These are phyloP conservation scores for Xylariales sp. DNA, from an alignment of 2,329 filamentous ascomycete genomes.

Conservation along the genomic window DNA sequence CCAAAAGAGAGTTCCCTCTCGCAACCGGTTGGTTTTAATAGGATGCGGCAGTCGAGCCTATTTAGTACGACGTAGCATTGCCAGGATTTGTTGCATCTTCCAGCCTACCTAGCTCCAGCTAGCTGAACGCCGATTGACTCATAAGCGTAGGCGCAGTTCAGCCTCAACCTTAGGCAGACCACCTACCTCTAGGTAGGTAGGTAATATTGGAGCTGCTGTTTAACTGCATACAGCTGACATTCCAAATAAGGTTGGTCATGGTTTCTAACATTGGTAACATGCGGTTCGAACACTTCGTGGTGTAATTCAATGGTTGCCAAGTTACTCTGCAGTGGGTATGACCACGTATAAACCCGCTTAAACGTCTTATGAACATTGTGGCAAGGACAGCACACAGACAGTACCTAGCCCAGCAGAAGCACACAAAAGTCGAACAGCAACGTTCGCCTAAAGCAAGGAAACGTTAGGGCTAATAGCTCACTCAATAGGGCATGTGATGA, in stretches of 20 bases:
- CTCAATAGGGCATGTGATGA: background rate
- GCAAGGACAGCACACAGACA: too few relatives aligned
- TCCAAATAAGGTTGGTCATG: background rate
- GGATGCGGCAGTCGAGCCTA: background rate
- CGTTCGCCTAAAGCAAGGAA: background rate
- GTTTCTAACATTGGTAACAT: too few relatives aligned
- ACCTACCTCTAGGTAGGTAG: too few relatives aligned
- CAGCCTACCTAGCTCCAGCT: background rate
- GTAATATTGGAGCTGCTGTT: background rate
- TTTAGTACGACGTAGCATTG: background rate
- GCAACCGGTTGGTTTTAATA: background rate
- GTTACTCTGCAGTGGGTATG: too few relatives aligned
- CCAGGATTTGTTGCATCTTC: background rate
- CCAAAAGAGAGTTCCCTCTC: background rate
- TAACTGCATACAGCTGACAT: background rate
- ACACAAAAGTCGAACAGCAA: too few relatives aligned
- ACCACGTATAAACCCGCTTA: too few relatives aligned
- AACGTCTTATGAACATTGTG: too few relatives aligned
- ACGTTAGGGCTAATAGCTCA: background rate
- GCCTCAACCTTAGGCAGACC: background rate
- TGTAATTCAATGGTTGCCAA: too few relatives aligned
- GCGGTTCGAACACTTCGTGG: too few relatives aligned
- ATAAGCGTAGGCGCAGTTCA: background rate
- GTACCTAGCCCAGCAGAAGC: too few relatives aligned
- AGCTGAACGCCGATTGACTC: slow-evolving; percentile 9